phyloP scores from a whole-genome alignment of 1,139 yeast genomes.

The Diutina scorzettiae region DNA sequence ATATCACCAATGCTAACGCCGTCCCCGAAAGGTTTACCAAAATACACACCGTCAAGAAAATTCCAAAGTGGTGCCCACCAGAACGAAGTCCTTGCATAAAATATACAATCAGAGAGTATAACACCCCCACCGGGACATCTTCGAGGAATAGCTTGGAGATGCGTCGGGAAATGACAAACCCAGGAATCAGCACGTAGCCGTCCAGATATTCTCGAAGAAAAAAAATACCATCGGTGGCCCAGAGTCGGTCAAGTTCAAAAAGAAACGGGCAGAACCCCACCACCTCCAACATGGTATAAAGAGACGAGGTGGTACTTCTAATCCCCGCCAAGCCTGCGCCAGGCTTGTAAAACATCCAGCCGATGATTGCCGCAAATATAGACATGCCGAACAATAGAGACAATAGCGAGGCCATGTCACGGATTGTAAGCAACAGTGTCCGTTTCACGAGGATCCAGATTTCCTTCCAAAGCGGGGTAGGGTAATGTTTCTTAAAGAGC shows the following conservation, averaged over 20 bases:
- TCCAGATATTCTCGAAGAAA: conserved; percentile 3
- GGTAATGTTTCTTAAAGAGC: conserved; percentile 16
- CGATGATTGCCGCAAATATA: background rate
- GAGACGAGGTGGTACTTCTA: background rate
- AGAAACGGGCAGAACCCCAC: conserved; percentile 2
- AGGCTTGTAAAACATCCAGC: conserved; percentile 4
- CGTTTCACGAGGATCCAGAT: conserved; percentile 35
- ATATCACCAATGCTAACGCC: background rate
- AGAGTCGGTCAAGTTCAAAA: conserved; percentile 2
- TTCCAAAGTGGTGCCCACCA: background rate
- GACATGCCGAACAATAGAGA: conserved; percentile 1
- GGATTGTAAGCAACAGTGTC: background rate
- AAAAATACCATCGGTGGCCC: conserved; percentile 1
- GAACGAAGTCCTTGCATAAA: conserved; percentile 1
- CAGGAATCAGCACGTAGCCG: conserved; percentile 1
- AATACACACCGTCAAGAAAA: conserved; percentile 3
- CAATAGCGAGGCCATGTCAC: background rate
- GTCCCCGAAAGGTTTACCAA: background rate
- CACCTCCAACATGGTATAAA: conserved; percentile 2
- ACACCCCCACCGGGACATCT: conserved; percentile 1
- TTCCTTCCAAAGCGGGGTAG: conserved; percentile 29
- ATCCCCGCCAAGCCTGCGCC: conserved; percentile 3
- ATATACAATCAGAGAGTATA: conserved; percentile 1
- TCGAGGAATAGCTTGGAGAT: background rate
- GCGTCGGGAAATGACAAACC: conserved; percentile 2